Evolutionary conservation across 441 rosid species (phyloP).

Genomic region (Theobroma grandiflorum): DNA sequence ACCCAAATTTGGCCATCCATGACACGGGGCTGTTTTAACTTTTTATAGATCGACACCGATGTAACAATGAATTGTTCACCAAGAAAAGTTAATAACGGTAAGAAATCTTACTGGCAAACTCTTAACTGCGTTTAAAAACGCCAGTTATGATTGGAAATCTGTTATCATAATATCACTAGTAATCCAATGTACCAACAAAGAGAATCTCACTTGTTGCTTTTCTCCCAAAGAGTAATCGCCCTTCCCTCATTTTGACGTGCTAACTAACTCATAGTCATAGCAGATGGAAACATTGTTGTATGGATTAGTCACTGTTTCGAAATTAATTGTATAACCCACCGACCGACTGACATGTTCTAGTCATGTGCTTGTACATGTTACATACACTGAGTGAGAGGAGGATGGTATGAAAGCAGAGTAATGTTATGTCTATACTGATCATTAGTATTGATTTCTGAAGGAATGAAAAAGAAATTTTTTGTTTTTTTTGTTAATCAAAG

Average conservation of each 20-base stretch:
- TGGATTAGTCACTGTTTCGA: neutral
- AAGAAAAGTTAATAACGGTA: neutral
- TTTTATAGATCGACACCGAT: neutral
- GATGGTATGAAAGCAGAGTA: too few relatives aligned
- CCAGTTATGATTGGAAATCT: too few relatives aligned
- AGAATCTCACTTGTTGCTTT: neutral
- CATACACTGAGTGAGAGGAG: too few relatives aligned
- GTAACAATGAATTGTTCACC: neutral
- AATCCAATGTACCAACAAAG: neutral
- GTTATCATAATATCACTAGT: neutral
- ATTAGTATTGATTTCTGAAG: too few relatives aligned
- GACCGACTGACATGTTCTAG: neutral
- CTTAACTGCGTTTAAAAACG: neutral
- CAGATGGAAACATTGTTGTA: neutral
- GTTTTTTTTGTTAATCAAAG: neutral
- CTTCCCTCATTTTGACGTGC: neutral
- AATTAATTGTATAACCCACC: neutral
- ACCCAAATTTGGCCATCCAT: too few relatives aligned
- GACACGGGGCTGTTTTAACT: too few relatives aligned
- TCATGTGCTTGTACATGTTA: neutral
- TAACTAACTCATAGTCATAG: neutral
- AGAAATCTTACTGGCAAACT: neutral
- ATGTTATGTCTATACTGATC: too few relatives aligned
- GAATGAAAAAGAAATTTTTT: too few relatives aligned
- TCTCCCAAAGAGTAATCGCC: neutral